Percentiles rank a stretch among this genome's conserved stretches.
These are phyloP conservation scores for Whalleya microplaca DNA, from an alignment of 2,329 filamentous ascomycete species.

Conservation along the genomic window DNA sequence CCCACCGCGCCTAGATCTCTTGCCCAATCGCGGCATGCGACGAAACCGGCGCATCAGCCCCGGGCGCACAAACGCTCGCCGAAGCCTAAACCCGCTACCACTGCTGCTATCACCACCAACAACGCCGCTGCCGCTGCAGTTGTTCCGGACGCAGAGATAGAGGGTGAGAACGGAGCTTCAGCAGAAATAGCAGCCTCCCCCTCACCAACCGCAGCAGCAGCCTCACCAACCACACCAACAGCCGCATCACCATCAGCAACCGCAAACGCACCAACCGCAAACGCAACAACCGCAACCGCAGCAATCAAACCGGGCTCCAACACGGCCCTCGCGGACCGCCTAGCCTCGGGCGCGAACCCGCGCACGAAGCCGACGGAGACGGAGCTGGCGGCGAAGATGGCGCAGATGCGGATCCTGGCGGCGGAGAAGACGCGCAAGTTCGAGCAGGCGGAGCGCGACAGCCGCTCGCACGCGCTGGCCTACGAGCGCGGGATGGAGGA, in stretches of 20 bases:
- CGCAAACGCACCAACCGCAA: conserved; percentile 20
- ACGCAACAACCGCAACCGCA: conserved; percentile 7
- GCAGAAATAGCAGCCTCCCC: too few relatives aligned
- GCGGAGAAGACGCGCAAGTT: conserved; percentile 63
- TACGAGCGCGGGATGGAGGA: conserved; percentile 61
- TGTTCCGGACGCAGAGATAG: too few relatives aligned
- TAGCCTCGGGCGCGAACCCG: conserved; percentile 60
- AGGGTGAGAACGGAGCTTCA: too few relatives aligned
- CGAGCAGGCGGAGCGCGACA: conserved; percentile 60
- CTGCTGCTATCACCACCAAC: conserved; percentile 4
- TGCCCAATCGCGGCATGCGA: conserved; percentile 40
- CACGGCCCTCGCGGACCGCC: conserved; percentile 45
- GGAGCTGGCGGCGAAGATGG: conserved; percentile 63
- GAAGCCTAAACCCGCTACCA: conserved; percentile 8
- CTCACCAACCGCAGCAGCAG: too few relatives aligned
- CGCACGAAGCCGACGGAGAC: conserved; percentile 63
- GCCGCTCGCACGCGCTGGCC: conserved; percentile 58
- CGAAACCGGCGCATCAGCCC: conserved; percentile 28
- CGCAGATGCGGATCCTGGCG: conserved; percentile 60
- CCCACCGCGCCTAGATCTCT: conserved; percentile 31
- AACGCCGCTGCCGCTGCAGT: too few relatives aligned
- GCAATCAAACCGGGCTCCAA: conserved; percentile 38
- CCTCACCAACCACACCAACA: conserved; percentile 5
- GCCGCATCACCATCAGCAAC: conserved; percentile 4
- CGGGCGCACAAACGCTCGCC: conserved; percentile 31